Percentiles rank a stretch among this genome's conserved stretches.
Conservation (phyloP, 176 grass and related monocot genomes). For the Avena insularis region DNA sequence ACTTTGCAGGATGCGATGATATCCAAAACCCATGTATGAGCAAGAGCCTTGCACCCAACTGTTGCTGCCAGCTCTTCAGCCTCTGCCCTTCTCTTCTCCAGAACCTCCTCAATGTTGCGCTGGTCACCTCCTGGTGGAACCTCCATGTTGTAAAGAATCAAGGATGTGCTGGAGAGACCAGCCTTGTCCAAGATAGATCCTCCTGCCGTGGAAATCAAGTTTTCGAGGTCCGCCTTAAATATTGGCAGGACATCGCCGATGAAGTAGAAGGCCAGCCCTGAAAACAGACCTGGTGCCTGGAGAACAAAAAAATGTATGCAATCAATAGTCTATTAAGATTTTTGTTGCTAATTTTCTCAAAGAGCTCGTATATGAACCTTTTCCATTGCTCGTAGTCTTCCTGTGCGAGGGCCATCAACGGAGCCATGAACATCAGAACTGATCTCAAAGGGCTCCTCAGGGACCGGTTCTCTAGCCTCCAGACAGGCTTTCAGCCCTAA, state of each 20-base stretch:
- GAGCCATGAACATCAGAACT: constrained; percentile 82
- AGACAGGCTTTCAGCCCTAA: constrained; percentile 84
- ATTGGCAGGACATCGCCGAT: constrained; percentile 70
- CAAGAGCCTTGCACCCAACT: constrained; percentile 56
- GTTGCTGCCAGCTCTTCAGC: constrained; percentile 65
- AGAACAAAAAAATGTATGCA: constrained; percentile 30
- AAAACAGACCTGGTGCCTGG: constrained; percentile 78
- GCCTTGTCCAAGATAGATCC: constrained; percentile 57
- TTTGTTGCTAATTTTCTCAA: background rate
- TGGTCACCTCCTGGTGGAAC: constrained; percentile 59
- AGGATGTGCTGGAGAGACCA: constrained; percentile 49
- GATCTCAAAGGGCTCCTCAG: constrained; percentile 80
- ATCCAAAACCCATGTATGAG: constrained; percentile 96
- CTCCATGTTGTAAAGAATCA: constrained; percentile 81
- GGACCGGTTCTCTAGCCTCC: constrained; percentile 64
- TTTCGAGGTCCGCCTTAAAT: constrained; percentile 81
- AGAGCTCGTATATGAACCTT: constrained; percentile 52
- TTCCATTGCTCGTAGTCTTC: constrained; percentile 63
- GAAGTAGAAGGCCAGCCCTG: constrained; percentile 70
- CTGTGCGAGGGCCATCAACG: constrained; percentile 77
- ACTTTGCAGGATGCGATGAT: constrained; percentile 80
- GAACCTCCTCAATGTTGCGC: constrained; percentile 48
- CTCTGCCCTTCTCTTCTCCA: constrained; percentile 69
- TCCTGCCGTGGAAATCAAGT: constrained; percentile 67
- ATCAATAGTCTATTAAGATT: constrained; percentile 29